A percentile compares a stretch with the other conserved stretches of the same genome.
Evolutionary conservation across 148 eudicot species (phyloP).

Genomic region (Pouteria glomerata): DNA sequence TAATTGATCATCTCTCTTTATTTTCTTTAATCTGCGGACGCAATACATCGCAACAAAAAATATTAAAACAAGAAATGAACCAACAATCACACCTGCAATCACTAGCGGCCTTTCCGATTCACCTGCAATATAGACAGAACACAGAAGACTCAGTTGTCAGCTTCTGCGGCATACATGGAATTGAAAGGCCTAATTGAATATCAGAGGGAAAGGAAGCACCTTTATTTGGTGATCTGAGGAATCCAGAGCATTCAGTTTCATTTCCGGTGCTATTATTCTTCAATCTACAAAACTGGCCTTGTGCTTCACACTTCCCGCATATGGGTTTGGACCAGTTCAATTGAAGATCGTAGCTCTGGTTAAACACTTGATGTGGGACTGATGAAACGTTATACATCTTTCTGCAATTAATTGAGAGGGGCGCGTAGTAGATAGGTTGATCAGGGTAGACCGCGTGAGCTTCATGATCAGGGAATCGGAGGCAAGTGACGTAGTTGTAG

Average conservation of each 20-base stretch:
- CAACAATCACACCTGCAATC: not conserved
- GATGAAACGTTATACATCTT: not conserved
- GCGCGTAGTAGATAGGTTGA: rapidly evolving
- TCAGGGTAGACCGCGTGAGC: not conserved
- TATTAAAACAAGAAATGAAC: not conserved
- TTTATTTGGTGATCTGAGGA: not conserved
- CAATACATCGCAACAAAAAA: not conserved
- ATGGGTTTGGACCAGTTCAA: not conserved
- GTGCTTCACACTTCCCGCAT: no score
- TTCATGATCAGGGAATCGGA: not conserved
- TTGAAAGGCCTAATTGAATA: no score
- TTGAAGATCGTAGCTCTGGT: not conserved
- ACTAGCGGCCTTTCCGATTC: not conserved
- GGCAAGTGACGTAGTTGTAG: not conserved
- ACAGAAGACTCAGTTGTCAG: not conserved
- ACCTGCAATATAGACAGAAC: not conserved
- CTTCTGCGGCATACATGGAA: no score
- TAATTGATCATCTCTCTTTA: slow-evolving; percentile 4
- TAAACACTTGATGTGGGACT: not conserved
- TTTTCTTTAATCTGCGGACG: not conserved
- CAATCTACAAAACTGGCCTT: not conserved
- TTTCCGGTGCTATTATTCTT: not conserved
- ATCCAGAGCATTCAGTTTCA: not conserved
- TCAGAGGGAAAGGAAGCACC: not conserved
- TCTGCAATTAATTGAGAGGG: not conserved